phyloP scores from a whole-genome alignment of 805 yeast genomes.

The Saccharomycopsis lassenensis region DNA sequence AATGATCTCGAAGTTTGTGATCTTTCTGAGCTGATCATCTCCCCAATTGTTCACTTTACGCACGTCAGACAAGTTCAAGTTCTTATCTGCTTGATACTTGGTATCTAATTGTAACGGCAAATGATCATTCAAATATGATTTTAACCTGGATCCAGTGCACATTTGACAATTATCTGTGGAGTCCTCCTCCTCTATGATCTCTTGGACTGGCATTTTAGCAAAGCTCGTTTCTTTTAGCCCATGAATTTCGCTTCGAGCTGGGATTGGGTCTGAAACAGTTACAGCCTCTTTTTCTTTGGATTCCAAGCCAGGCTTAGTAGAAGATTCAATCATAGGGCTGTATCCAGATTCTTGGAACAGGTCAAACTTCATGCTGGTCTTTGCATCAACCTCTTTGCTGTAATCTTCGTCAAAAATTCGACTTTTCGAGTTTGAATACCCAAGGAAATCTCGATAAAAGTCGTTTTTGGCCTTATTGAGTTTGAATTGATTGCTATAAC shows the following conservation, averaged over 20 bases:
- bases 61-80: constrained; percentile 14
- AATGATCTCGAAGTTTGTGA: constrained; percentile 8
- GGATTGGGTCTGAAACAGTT: too few species aligned
- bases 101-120: neutral
- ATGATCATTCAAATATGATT: neutral
- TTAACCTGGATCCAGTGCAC: neutral
- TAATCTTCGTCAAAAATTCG: neutral
- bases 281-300: neutral
- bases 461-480: constrained; percentile 6
- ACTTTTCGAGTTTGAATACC: constrained; percentile 2
- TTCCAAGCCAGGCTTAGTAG: neutral
- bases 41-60: constrained; percentile 12
- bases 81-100: constrained; percentile 6
- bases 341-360: too few species aligned
- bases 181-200: too few species aligned
- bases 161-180: too few species aligned
- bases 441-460: constrained; percentile 11
- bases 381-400: neutral
- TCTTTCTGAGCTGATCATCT: constrained; percentile 10
- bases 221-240: too few species aligned
- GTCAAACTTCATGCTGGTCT: too few species aligned
- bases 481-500: constrained; percentile 11
- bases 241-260: too few species aligned
- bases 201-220: too few species aligned
- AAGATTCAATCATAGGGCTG: neutral